Evolutionary conservation across 1,284 basidiomycete genomes (phyloP), one percentile per base, ranked within the genome.

Genomic region (Waitea zeae): DNA sequence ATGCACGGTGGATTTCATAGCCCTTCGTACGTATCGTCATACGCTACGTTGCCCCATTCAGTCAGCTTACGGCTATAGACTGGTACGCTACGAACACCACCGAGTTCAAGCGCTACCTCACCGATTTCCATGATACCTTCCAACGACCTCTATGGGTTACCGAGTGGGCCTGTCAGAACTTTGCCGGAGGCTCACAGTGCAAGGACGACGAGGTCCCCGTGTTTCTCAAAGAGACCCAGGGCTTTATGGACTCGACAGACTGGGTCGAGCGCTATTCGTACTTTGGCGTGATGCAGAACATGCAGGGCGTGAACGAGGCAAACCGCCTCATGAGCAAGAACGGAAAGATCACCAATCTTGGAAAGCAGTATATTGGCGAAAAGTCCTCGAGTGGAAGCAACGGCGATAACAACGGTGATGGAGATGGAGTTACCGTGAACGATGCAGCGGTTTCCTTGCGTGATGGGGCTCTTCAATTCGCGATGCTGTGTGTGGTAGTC

Each of bases 231-330:
- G 46, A 49, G 5, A 59, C 59, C 4, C 53, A 57, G 36, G 39
- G 45, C 6, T 64, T 54, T 45, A 57, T 64, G 56, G 57, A 63
- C 31, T 41, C 34, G 12, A 54, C 57, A 2, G 42, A 46, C 14
- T 64, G 57, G 54, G 52, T 64, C 12, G 61, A 64, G 39, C 50
- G 61, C 7, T 62, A 62, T 39, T 51, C 59, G n/a, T 64, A 59
- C 58, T 64, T 60, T 38, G 61, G 60, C 4, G 59, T 58, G 9
- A 59, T 60, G 54, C 43, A 45, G 28, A 42, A 52, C 35, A 33
- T 55, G 34, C 46, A 51, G 30, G 52, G 51, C 12, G 51, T 55
- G 4, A 51, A 54, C 34, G 36, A 40, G 38, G 52, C 52, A 22
- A 45, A 54, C 36, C 51, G 49, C 3, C 41, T 57, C 15, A 52